phyloP scores from a whole-genome alignment of 495 filamentous ascomycete species.

The Tirmania nivea region DNA sequence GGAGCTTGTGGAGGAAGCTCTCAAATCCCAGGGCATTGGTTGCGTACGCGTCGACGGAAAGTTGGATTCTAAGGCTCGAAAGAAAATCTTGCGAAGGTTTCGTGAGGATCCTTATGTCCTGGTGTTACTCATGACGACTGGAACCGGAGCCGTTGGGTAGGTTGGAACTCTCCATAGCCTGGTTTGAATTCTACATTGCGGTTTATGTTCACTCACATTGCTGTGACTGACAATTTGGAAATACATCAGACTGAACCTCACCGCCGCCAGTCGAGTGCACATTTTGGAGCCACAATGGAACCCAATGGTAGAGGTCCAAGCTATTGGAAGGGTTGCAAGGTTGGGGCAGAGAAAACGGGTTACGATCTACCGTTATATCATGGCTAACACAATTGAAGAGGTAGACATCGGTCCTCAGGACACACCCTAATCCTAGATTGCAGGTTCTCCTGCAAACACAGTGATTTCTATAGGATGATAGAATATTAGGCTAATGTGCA shows the following conservation, averaged over 20 bases:
- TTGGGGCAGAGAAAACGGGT: slow-evolving; percentile 29
- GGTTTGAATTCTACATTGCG: neutral
- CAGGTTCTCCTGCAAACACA: no score
- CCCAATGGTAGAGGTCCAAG: slow-evolving; percentile 32
- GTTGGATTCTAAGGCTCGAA: slow-evolving; percentile 12
- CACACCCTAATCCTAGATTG: no score
- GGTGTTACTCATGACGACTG: slow-evolving; percentile 32
- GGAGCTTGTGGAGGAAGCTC: slow-evolving; percentile 20
- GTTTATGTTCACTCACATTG: neutral
- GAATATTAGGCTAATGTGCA: no score
- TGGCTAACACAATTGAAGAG: slow-evolving; percentile 29
- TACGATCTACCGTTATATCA: slow-evolving; percentile 24
- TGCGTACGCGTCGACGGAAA: slow-evolving; percentile 25
- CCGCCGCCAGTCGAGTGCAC: slow-evolving; percentile 26
- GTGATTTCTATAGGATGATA: no score
- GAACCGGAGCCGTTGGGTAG: slow-evolving; percentile 31
- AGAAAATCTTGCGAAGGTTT: slow-evolving; percentile 21
- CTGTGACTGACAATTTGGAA: neutral
- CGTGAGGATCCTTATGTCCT: slow-evolving; percentile 8
- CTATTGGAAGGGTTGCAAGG: slow-evolving; percentile 26
- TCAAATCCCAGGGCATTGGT: slow-evolving; percentile 14
- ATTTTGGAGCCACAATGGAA: slow-evolving; percentile 37
- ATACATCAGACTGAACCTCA: slow-evolving; percentile 26
- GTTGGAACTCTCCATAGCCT: slow-evolving; percentile 1
- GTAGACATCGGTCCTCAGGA: slow-evolving; percentile 7